Evolutionary conservation across 1,139 yeast species (phyloP).

Genomic region (Magnusiomyces suaveolens): DNA sequence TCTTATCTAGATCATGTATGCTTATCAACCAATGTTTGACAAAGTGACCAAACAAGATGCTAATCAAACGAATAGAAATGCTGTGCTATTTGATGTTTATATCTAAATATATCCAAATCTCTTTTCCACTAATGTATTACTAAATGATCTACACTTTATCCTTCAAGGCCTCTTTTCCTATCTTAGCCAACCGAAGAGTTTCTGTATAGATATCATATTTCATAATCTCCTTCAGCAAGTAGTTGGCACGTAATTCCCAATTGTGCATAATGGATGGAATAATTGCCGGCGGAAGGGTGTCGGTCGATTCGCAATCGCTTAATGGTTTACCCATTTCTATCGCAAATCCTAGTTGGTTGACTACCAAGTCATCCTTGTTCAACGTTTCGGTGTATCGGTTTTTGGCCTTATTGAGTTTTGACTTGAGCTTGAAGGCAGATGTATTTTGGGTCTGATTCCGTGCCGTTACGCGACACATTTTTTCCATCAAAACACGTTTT

Average conservation of each 20-base stretch:
- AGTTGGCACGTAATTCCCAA: constrained; percentile 30
- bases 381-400: neutral
- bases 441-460: neutral
- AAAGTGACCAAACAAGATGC: too few relatives aligned
- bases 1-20: too few relatives aligned
- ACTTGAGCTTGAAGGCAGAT: neutral
- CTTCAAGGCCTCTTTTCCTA: too few relatives aligned
- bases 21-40: too few relatives aligned
- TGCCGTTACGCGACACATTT: constrained; percentile 5
- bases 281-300: constrained; percentile 21
- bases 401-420: neutral
- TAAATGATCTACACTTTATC: too few relatives aligned
- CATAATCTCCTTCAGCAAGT: constrained; percentile 27
- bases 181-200: constrained; percentile 23
- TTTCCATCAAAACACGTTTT: constrained; percentile 12
- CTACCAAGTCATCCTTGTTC: neutral
- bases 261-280: constrained; percentile 28
- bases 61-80: too few relatives aligned
- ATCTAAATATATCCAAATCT: too few relatives aligned
- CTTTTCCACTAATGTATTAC: too few relatives aligned
- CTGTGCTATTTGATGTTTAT: too few relatives aligned
- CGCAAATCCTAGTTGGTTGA: constrained; percentile 6
- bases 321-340: constrained; percentile 13
- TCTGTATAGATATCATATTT: constrained; percentile 28
- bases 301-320: constrained; percentile 21